These are phyloP conservation scores for Caryopteris hybrid DNA, from an alignment of 305 asterid genomes.

Conservation along the genomic window DNA sequence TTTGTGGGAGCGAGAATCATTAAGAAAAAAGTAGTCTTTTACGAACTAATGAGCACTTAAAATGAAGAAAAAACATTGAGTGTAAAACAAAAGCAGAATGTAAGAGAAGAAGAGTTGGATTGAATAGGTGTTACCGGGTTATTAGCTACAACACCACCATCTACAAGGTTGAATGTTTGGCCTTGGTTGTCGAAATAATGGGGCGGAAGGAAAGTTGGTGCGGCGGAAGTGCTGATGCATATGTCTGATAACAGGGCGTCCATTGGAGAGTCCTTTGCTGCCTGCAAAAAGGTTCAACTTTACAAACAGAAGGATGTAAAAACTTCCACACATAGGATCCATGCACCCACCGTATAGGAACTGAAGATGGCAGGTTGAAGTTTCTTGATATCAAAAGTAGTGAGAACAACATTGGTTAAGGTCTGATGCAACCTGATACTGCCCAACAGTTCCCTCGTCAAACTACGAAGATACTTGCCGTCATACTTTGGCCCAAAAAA, in stretches of 20 bases:
- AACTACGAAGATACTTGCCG: slow-evolving; percentile 47
- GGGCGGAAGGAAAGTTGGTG: slow-evolving; percentile 53
- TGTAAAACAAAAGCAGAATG: no score
- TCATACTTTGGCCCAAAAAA: slow-evolving; percentile 45
- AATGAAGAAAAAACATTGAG: no score
- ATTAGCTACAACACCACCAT: slow-evolving; percentile 53
- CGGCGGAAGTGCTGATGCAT: slow-evolving; percentile 54
- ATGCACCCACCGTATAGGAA: slow-evolving; percentile 33
- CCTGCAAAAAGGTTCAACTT: slow-evolving; percentile 25
- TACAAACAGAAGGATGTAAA: no score
- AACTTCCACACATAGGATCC: no score
- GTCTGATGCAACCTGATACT: slow-evolving; percentile 38
- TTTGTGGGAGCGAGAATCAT: no score
- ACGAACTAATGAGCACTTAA: no score
- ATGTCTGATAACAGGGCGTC: slow-evolving; percentile 50
- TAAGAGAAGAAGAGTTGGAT: neutral
- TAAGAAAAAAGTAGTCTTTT: no score
- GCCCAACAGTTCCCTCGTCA: slow-evolving; percentile 30
- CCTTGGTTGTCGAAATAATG: slow-evolving; percentile 42
- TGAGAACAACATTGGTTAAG: slow-evolving; percentile 47
- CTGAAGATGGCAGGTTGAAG: slow-evolving; percentile 59
- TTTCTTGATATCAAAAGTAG: slow-evolving; percentile 54
- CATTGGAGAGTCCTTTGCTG: slow-evolving; percentile 23
- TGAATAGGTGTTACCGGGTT: slow-evolving; percentile 40
- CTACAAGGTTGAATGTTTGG: slow-evolving; percentile 46